Conservation (phyloP, 495 filamentous ascomycete species). For the Talaromyces wortmannii region DNA sequence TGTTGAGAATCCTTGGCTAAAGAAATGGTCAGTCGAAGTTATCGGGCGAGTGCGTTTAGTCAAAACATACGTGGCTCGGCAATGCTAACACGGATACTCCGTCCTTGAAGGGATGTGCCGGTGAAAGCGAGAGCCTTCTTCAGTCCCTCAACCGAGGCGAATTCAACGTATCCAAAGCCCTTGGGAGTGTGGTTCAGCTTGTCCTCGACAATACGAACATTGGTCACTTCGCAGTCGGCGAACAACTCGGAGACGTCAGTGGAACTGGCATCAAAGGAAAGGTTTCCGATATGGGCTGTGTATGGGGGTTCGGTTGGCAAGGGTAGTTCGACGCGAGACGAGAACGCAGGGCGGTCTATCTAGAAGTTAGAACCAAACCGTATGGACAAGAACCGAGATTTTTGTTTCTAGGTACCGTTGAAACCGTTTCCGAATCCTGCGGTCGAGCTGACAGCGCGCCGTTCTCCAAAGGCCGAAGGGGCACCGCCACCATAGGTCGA, state of each 20-base stretch:
- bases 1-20: constrained; percentile 70
- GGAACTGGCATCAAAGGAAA: constrained; percentile 84
- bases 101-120: constrained; percentile 71
- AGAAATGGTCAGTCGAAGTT: constrained; percentile 18
- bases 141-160: constrained; percentile 77
- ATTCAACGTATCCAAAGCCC: constrained; percentile 97
- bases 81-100: constrained; percentile 81
- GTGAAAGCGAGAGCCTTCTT: constrained; percentile 84
- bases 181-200: constrained; percentile 86
- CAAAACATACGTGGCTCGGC: constrained; percentile 70
- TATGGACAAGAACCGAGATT: background rate
- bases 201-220: constrained; percentile 92
- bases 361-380: constrained; percentile 11
- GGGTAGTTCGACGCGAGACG: constrained; percentile 71
- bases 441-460: constrained; percentile 36
- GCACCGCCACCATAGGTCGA: constrained; percentile 23
- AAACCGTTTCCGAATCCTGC: constrained; percentile 36
- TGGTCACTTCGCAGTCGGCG: constrained; percentile 71
- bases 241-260: constrained; percentile 83
- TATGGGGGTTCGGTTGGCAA: constrained; percentile 87
- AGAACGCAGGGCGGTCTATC: constrained; percentile 51
- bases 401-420: constrained; percentile 20
- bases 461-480: constrained; percentile 13
- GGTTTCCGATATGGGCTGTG: constrained; percentile 92
- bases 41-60: constrained; percentile 28